A percentile compares a stretch with the other conserved stretches of the same genome.
Evolutionary conservation across 768 basidiomycete species (phyloP).

Genomic region (Cyclocybe cylindracea): DNA sequence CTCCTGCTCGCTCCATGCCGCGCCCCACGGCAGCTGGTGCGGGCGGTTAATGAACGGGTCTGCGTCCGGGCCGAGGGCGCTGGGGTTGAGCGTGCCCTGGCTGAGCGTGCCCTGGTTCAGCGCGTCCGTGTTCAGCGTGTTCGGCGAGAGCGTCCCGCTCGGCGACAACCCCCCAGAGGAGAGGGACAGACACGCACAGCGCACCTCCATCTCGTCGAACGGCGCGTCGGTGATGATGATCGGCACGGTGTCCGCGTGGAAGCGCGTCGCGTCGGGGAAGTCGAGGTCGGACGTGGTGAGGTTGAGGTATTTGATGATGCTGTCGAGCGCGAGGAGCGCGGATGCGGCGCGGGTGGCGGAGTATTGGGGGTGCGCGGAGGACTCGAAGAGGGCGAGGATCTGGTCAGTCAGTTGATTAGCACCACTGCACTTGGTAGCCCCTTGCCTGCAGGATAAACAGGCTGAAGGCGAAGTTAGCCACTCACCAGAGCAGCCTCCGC

Average conservation of each 20-base stretch:
- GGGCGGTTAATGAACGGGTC: slow-evolving; percentile 45
- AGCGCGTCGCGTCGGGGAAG: slow-evolving; percentile 54
- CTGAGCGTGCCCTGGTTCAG: too few relatives aligned
- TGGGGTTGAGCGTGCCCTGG: too few relatives aligned
- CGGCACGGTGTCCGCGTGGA: slow-evolving; percentile 53
- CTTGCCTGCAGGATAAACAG: too few relatives aligned
- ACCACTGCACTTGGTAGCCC: too few relatives aligned
- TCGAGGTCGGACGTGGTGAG: slow-evolving; percentile 58
- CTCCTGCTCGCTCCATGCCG: slow-evolving; percentile 54
- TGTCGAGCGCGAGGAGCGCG: slow-evolving; percentile 62
- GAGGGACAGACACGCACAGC: slow-evolving; percentile 22
- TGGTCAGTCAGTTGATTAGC: too few relatives aligned
- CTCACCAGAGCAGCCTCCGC: slow-evolving; percentile 63
- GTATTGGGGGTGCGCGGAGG: slow-evolving; percentile 70
- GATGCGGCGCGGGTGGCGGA: slow-evolving; percentile 51
- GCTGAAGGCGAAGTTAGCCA: background rate
- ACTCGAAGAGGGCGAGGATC: slow-evolving; percentile 80
- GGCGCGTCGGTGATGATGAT: slow-evolving; percentile 37
- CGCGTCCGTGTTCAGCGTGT: too few relatives aligned
- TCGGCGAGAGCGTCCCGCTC: background rate
- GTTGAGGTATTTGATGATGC: slow-evolving; percentile 55
- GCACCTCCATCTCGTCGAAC: slow-evolving; percentile 5
- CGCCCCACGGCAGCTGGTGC: slow-evolving; percentile 62
- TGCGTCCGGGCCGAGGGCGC: too few relatives aligned
- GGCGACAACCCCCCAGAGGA: too few relatives aligned